These are phyloP conservation scores for Chrysopogon serrulatus DNA, from an alignment of 176 grass and related monocot genomes.

Conservation along the genomic window DNA sequence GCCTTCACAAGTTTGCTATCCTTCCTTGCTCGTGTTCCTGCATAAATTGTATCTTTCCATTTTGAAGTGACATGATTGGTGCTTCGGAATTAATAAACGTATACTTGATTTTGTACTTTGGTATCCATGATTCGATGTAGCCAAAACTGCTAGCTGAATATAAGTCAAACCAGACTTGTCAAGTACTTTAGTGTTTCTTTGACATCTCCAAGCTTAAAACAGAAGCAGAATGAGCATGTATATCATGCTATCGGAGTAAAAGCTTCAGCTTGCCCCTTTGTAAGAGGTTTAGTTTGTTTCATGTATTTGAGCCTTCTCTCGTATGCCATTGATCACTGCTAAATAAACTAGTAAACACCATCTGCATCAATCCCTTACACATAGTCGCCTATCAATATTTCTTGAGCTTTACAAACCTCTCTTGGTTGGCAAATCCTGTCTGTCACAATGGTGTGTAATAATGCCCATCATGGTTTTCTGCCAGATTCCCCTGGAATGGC, in stretches of 20 bases:
- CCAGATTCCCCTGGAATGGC: not conserved
- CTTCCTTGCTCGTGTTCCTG: not conserved
- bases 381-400: constrained; percentile 6
- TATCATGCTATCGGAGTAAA: not conserved
- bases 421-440: constrained; percentile 3
- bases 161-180: not conserved
- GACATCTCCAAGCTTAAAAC: not conserved
- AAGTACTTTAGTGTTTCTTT: not conserved
- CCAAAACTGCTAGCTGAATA: not conserved
- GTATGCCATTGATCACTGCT: constrained; percentile 27
- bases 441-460: constrained; percentile 10
- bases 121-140: not conserved
- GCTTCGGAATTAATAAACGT: not conserved
- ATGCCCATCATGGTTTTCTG: not conserved
- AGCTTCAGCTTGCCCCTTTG: constrained; percentile 1
- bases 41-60: not conserved
- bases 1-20: not conserved
- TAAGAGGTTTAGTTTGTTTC: no score
- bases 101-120: not conserved
- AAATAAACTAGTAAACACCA: constrained; percentile 31
- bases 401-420: not conserved
- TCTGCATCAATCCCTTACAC: constrained; percentile 1
- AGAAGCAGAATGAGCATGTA: not conserved
- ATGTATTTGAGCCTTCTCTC: no score
- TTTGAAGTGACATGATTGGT: not conserved